Conservation (phyloP, 2,329 filamentous ascomycete genomes). For the Malbranchea zuffiana region DNA sequence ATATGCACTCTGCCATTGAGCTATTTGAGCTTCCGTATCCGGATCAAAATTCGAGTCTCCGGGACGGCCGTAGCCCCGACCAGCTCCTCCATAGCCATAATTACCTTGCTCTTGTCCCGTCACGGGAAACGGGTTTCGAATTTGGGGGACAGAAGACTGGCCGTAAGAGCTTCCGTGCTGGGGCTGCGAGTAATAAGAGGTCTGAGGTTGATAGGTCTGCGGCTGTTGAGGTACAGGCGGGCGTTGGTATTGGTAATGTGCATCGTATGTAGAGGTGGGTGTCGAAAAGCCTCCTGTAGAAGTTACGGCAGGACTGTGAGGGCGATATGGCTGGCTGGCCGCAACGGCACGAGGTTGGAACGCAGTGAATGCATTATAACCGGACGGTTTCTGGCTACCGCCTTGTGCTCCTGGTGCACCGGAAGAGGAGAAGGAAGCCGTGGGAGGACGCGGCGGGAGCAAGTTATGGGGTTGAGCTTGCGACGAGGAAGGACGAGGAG, state of each 20-base stretch:
- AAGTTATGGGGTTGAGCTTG: slow-evolving; percentile 42
- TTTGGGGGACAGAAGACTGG: slow-evolving; percentile 50
- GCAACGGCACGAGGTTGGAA: slow-evolving; percentile 53
- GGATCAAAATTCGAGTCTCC: slow-evolving; percentile 47
- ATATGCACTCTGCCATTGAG: slow-evolving; percentile 91
- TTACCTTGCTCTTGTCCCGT: slow-evolving; percentile 39
- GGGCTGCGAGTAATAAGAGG: slow-evolving; percentile 15
- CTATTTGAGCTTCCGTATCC: slow-evolving; percentile 82
- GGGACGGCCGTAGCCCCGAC: slow-evolving; percentile 33
- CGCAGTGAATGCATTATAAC: slow-evolving; percentile 40
- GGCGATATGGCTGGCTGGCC: slow-evolving; percentile 30
- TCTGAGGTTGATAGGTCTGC: slow-evolving; percentile 16
- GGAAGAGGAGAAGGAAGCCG: slow-evolving; percentile 32
- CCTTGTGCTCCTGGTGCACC: slow-evolving; percentile 19
- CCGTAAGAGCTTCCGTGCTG: slow-evolving; percentile 38
- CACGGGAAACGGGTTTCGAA: slow-evolving; percentile 82
- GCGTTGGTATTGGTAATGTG: slow-evolving; percentile 33
- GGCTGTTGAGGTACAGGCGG: slow-evolving; percentile 22
- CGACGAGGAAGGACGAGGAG: slow-evolving; percentile 32
- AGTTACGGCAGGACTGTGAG: slow-evolving; percentile 22
- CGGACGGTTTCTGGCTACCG: slow-evolving; percentile 12
- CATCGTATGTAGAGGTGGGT: slow-evolving; percentile 33
- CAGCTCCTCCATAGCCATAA: slow-evolving; percentile 27
- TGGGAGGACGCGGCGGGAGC: slow-evolving; percentile 67
- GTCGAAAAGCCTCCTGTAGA: slow-evolving; percentile 19